Base-by-base conservation (phyloP, 345 rosid genomes). In the Moricandia moricandioides region DNA sequence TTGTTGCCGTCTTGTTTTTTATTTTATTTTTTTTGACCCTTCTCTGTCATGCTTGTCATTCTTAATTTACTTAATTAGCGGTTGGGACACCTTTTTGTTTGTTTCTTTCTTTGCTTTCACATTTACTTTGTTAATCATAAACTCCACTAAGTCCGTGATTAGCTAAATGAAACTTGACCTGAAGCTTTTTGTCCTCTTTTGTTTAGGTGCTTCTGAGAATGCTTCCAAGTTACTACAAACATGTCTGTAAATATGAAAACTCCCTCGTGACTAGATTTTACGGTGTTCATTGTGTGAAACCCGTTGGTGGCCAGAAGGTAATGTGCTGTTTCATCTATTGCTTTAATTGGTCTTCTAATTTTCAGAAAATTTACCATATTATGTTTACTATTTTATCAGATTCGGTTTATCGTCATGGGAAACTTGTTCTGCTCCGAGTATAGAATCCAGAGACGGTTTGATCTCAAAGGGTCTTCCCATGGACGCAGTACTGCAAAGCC, bases 341-440 rank as follows among this genome's bases (percentile, higher is more conserved):
- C 43, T 67, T 43, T 59, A 35, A 39, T 67, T 27, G 12, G 27
- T 39, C 37, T 40, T 29, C 40, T 21, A 7, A 9, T 13, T 11
- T 68, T 7, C 55, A 67, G 74, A 29, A 37, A n/a, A 39, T 61
- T 73, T n/a, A 73, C 60, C 9, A 37, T 52, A 1, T 8, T 61
- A 5, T 78, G 66, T 49, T 29, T 37, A 11, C 26, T 5, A 2
- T 52, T 39, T 39, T 62, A 21, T 30, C 86, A 95, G 99, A 90
- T 84, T 17, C 93, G 99, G 40, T 95, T 95, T 63, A 87, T 95
- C 17, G 97, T 95, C 80, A 95, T 95, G 99, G 93, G 97, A 65
- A 95, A 95, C 78, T 79, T 95, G 83, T 95, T 95, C 82, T 92
- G 97, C 85, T 95, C 99, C 0, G 97, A 92, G 64, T 92, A 92